Percentiles rank a stretch among this genome's conserved stretches.
Evolutionary conservation across 352 stramenopile genomes (phyloP).

Genomic region (Pythium folliculosum): DNA sequence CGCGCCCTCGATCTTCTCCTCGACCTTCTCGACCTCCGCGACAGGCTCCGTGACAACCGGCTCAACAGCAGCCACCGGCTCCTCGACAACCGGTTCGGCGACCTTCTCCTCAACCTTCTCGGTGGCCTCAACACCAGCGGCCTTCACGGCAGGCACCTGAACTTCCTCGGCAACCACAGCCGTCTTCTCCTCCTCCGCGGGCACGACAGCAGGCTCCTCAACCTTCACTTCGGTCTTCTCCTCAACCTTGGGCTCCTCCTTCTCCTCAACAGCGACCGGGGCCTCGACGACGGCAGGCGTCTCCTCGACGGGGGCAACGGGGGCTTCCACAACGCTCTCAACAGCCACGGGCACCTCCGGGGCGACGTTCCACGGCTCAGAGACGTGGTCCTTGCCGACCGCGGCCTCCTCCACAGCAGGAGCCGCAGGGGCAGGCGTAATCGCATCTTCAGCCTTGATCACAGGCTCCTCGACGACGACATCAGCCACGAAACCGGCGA

Average conservation of each 20-base stretch:
- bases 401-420: neutral
- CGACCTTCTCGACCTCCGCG: too few relatives aligned
- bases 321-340: neutral
- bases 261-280: neutral
- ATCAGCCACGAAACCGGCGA: conserved; percentile 14
- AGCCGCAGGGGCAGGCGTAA: neutral
- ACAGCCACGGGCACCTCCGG: neutral
- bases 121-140: neutral
- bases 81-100: neutral
- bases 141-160: neutral
- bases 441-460: neutral
- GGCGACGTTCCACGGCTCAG: conserved; percentile 4
- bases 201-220: conserved; percentile 1
- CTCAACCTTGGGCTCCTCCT: neutral
- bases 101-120: conserved; percentile 13
- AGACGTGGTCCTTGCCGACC: neutral
- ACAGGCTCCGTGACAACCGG: too few relatives aligned
- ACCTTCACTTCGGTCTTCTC: conserved; percentile 19
- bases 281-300: conserved; percentile 2
- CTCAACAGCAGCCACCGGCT: neutral
- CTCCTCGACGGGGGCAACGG: neutral
- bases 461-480: conserved; percentile 2
- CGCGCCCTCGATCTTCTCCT: neutral
- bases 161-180: neutral
- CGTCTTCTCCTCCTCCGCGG: neutral